phyloP scores from a whole-genome alignment of 2,329 filamentous ascomycete genomes.

The Pyrenophora teres region DNA sequence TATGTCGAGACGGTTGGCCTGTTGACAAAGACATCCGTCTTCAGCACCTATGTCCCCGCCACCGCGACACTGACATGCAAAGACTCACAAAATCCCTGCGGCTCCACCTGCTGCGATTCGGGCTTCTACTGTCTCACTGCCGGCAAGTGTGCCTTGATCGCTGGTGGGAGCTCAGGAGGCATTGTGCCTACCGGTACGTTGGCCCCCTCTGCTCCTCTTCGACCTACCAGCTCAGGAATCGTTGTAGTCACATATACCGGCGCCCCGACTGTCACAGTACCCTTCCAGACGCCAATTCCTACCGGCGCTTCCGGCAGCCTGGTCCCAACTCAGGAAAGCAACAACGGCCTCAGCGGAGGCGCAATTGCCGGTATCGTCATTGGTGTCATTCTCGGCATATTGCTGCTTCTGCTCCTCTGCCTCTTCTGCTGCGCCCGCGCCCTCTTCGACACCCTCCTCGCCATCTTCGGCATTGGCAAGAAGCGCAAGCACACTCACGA shows the following conservation, averaged over 20 bases:
- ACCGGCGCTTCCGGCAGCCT: constrained; percentile 55
- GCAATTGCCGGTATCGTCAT: constrained; percentile 84
- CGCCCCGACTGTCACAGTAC: constrained; percentile 53
- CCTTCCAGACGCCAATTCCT: constrained; percentile 59
- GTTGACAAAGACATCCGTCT: constrained; percentile 59
- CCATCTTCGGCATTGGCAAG: constrained; percentile 65
- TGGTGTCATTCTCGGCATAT: constrained; percentile 69
- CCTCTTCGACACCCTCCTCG: constrained; percentile 63
- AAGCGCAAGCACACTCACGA: constrained; percentile 54
- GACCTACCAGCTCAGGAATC: constrained; percentile 59
- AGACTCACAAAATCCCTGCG: constrained; percentile 64
- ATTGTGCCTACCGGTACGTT: constrained; percentile 14
- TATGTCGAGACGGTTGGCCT: constrained; percentile 59
- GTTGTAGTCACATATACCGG: constrained; percentile 55
- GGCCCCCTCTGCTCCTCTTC: constrained; percentile 56
- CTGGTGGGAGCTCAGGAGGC: constrained; percentile 55
- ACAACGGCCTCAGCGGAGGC: constrained; percentile 63
- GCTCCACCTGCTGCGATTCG: constrained; percentile 70
- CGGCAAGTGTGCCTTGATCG: constrained; percentile 61
- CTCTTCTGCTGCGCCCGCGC: constrained; percentile 67
- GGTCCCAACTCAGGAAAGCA: constrained; percentile 32
- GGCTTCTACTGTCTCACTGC: constrained; percentile 68
- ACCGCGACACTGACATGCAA: constrained; percentile 50
- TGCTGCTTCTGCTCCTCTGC: constrained; percentile 71
- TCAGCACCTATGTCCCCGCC: constrained; percentile 49